Base-by-base conservation (phyloP, 257 asterid species). In the Solanum pimpinellifolium region DNA sequence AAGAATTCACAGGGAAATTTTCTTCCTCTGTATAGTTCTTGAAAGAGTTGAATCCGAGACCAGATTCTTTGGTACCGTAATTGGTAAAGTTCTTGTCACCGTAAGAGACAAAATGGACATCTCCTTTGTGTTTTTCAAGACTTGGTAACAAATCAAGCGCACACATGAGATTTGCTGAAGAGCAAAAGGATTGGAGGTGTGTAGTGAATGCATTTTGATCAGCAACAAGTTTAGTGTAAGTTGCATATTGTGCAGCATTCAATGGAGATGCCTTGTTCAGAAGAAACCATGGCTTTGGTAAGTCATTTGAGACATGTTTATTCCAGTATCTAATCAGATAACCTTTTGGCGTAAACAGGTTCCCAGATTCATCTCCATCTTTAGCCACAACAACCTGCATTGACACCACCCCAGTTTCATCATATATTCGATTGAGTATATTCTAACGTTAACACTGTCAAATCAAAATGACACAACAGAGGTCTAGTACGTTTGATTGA, bases 81-180 rank as follows among this genome's bases (percentile, higher is more conserved):
- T 93, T 93, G 87, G 97, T 93, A 93, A 96, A 96, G 86, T 95
- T 96, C 85, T 81, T 70, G 52, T 68, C 74, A 27, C 6, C 0
- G 6, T 85, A 88, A 13, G 82, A 5, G 2, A 68, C 9, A 85
- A 88, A 88, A 6, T 74, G 77, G 65, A 29, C 69, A 12, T 88
- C 60, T 2, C 20, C 35, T 6, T 0, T 27, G 83, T 88, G 90
- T 15, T 88, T 88, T 35, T 77, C 90, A 5, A 88, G 85, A 27
- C 84, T 85, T 14, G 90, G 88, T 59, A 25, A 69, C 15, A 86
- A 65, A 86, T 88, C 88, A 6, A 88, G 84, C 49, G 66, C 75
- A 13, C 90, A 88, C 47, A 88, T 77, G 11, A 88, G 86, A 74
- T 88, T 86, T 15, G 88, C 90, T 15, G 84, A 85, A 52, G 46